phyloP scores from a whole-genome alignment of 2,329 filamentous ascomycete species.

The Talaromyces rugulosus region DNA sequence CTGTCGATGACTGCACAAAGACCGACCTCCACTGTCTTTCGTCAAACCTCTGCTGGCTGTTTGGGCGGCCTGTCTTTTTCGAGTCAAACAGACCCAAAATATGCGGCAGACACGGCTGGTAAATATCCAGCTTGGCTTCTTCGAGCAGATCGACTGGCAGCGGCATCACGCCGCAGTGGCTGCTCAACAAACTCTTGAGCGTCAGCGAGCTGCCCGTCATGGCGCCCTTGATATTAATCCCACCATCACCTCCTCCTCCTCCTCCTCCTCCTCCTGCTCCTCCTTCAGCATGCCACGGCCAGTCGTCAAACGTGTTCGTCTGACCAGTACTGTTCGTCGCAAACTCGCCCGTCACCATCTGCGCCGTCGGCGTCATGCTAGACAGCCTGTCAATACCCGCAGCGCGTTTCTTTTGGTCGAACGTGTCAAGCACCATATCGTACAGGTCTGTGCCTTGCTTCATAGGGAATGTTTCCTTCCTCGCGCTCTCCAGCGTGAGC shows the following conservation, averaged over 20 bases:
- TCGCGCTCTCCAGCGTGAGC: conserved; percentile 37
- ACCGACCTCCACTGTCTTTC: conserved; percentile 30
- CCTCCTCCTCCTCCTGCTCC: background rate
- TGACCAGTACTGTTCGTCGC: conserved; percentile 27
- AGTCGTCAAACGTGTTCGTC: conserved; percentile 16
- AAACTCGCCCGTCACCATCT: conserved; percentile 34
- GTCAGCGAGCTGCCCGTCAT: conserved; percentile 36
- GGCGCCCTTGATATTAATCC: conserved; percentile 34
- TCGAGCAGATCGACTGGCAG: conserved; percentile 39
- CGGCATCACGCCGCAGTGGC: conserved; percentile 38
- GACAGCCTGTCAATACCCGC: conserved; percentile 25
- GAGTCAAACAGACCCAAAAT: conserved; percentile 35
- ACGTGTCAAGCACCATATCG: conserved; percentile 27
- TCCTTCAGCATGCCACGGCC: conserved; percentile 18
- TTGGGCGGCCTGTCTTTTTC: conserved; percentile 15
- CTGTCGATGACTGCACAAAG: conserved; percentile 37
- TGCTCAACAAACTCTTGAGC: conserved; percentile 36
- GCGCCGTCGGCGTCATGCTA: conserved; percentile 26
- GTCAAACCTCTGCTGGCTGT: background rate
- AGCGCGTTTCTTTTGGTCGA: conserved; percentile 11
- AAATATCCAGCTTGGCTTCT: conserved; percentile 31
- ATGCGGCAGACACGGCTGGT: conserved; percentile 39
- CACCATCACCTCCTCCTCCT: conserved; percentile 22
- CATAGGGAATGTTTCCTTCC: conserved; percentile 39
- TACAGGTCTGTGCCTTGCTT: conserved; percentile 32